Evolutionary conservation across 2,329 filamentous ascomycete species (phyloP).

Genomic region (Tolypocladium ovalisporum): DNA sequence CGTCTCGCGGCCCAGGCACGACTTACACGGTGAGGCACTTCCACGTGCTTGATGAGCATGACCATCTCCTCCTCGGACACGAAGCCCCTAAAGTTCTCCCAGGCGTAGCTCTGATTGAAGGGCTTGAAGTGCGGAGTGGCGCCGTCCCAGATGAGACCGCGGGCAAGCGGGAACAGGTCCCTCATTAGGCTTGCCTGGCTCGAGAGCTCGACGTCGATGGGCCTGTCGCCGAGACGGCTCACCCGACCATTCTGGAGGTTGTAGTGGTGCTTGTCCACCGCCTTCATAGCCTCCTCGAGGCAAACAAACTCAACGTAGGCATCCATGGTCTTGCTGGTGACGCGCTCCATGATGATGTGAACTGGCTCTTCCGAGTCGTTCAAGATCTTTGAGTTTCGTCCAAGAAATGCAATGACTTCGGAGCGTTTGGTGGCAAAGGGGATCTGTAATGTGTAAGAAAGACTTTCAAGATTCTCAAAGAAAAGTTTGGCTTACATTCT

Average conservation of each 20-base stretch:
- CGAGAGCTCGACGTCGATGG: conserved; percentile 45
- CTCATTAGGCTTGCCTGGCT: conserved; percentile 47
- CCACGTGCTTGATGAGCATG: conserved; percentile 53
- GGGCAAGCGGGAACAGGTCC: conserved; percentile 49
- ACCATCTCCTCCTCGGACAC: conserved; percentile 51
- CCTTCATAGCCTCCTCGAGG: conserved; percentile 39
- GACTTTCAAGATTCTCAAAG: background rate
- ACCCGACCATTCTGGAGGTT: conserved; percentile 27
- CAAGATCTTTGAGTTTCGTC: conserved; percentile 43
- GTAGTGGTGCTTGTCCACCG: conserved; percentile 36
- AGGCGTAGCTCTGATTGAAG: conserved; percentile 25
- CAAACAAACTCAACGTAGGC: conserved; percentile 47
- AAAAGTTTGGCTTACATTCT: conserved; percentile 30
- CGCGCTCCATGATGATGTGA: conserved; percentile 55
- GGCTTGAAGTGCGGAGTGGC: conserved; percentile 28
- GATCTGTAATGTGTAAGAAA: conserved; percentile 31
- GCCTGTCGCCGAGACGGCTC: conserved; percentile 44
- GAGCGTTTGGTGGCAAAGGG: conserved; percentile 41
- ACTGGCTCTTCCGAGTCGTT: conserved; percentile 44
- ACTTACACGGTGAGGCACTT: conserved; percentile 51
- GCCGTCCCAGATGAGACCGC: conserved; percentile 44
- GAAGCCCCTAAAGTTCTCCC: conserved; percentile 48
- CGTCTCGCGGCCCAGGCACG: background rate
- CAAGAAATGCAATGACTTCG: conserved; percentile 48
- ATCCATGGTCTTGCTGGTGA: conserved; percentile 51